phyloP scores from a whole-genome alignment of 805 yeast species.

The Saccharomyces paradoxus region DNA sequence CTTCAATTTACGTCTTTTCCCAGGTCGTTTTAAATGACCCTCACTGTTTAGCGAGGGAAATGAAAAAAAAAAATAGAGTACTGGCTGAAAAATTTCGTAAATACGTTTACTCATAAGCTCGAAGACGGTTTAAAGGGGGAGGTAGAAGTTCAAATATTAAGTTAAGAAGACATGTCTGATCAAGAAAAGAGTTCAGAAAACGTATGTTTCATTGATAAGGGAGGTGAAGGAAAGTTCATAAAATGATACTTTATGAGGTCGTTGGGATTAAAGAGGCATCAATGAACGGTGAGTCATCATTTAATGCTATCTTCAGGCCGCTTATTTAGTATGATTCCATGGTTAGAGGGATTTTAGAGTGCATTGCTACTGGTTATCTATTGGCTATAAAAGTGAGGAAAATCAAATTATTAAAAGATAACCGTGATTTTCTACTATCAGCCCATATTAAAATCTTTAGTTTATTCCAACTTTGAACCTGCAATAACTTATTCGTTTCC shows the following conservation, averaged over 20 bases:
- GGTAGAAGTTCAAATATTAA: neutral
- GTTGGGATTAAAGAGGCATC: neutral
- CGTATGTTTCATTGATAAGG: constrained; percentile 1
- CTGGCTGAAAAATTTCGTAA: neutral
- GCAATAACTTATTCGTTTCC: neutral
- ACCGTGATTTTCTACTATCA: neutral
- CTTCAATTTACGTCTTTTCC: neutral
- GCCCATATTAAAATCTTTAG: neutral
- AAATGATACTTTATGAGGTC: neutral
- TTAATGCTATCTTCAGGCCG: neutral
- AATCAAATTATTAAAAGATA: neutral
- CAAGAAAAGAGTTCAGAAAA: constrained; percentile 4
- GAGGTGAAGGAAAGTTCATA: neutral
- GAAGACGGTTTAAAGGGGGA: neutral
- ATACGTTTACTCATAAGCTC: neutral
- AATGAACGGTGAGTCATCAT: neutral
- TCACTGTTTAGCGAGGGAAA: neutral
- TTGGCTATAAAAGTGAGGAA: neutral
- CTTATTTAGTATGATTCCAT: neutral
- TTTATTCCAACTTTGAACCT: neutral
- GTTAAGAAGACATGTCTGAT: constrained; percentile 3
- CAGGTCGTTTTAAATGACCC: neutral
- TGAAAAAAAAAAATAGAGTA: neutral
- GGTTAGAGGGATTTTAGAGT: neutral
- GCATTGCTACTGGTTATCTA: too few species aligned